These are phyloP conservation scores for Carex kokanica DNA, from an alignment of 176 grass and related monocot species.

Conservation along the genomic window DNA sequence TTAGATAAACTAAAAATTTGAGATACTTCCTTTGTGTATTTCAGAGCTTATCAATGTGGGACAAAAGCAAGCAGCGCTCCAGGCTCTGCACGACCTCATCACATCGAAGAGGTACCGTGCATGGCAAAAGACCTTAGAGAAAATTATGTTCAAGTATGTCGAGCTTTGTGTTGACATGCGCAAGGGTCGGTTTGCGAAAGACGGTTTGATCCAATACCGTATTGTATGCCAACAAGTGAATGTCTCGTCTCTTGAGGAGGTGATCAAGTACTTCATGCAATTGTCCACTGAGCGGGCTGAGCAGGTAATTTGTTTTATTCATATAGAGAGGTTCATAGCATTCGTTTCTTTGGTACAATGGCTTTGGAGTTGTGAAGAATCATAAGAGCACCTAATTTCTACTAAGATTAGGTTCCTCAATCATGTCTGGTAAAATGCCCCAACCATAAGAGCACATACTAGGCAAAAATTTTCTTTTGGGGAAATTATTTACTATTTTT, in stretches of 20 bases:
- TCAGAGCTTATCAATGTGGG: slow-evolving; percentile 96
- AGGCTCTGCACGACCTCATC: slow-evolving; percentile 95
- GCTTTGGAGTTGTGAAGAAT: neutral
- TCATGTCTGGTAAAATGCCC: too few species aligned
- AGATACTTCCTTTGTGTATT: neutral
- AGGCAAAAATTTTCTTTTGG: too few species aligned
- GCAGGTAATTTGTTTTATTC: slow-evolving; percentile 26
- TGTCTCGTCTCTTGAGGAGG: slow-evolving; percentile 83
- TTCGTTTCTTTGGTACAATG: neutral
- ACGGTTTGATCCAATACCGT: slow-evolving; percentile 93
- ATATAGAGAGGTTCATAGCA: neutral
- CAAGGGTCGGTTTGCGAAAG: slow-evolving; percentile 93
- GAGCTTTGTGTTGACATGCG: slow-evolving; percentile 91
- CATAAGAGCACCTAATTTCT: neutral
- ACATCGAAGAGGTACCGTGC: slow-evolving; percentile 87
- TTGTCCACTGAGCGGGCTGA: slow-evolving; percentile 80
- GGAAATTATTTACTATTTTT: too few species aligned
- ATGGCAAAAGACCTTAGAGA: slow-evolving; percentile 94
- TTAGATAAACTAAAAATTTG: too few species aligned
- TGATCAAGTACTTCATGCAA: slow-evolving; percentile 97
- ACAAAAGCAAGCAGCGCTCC: slow-evolving; percentile 90
- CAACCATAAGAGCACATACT: too few species aligned
- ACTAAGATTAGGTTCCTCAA: neutral
- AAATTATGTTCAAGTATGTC: slow-evolving; percentile 96
- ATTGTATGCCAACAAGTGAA: slow-evolving; percentile 98